Percentiles rank a stretch among this genome's conserved stretches.
Evolutionary conservation across 2,329 filamentous ascomycete species (phyloP).

Genomic region (Calonectria henricotiae): DNA sequence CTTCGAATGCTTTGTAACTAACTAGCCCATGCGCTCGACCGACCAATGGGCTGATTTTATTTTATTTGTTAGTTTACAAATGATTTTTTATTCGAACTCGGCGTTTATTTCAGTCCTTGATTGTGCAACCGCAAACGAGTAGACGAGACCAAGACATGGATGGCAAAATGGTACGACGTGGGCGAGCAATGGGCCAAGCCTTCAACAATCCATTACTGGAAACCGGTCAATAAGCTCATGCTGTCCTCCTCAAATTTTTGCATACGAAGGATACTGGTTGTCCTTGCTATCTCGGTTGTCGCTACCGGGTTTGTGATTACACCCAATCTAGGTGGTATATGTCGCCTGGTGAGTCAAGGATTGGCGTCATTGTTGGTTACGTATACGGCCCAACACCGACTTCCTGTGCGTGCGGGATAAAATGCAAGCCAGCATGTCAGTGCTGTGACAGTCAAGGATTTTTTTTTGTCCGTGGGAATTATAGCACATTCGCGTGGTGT

Average conservation of each 20-base stretch:
- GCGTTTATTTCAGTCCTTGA: slow-evolving; percentile 6
- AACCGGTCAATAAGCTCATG: slow-evolving; percentile 20
- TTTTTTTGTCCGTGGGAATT: background rate
- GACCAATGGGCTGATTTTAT: background rate
- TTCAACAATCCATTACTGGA: slow-evolving; percentile 13
- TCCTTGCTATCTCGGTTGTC: background rate
- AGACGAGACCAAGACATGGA: background rate
- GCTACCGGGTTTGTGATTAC: background rate
- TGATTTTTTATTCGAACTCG: background rate
- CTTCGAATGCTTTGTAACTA: slow-evolving; percentile 5
- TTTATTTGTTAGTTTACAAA: background rate
- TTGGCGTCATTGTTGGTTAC: slow-evolving; percentile 1
- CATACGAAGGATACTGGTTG: background rate
- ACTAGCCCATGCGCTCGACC: background rate
- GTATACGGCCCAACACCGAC: background rate
- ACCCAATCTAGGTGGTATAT: background rate
- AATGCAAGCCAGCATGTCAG: background rate
- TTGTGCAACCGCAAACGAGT: background rate
- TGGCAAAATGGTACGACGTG: slow-evolving; percentile 6
- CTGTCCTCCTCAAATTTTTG: background rate
- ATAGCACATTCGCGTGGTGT: background rate
- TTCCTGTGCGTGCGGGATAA: slow-evolving; percentile 3
- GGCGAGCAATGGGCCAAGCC: background rate
- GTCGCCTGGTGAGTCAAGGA: background rate
- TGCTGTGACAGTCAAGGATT: background rate